Evolutionary conservation across 805 yeast species (phyloP).

Genomic region (Lipomyces lipofer): DNA sequence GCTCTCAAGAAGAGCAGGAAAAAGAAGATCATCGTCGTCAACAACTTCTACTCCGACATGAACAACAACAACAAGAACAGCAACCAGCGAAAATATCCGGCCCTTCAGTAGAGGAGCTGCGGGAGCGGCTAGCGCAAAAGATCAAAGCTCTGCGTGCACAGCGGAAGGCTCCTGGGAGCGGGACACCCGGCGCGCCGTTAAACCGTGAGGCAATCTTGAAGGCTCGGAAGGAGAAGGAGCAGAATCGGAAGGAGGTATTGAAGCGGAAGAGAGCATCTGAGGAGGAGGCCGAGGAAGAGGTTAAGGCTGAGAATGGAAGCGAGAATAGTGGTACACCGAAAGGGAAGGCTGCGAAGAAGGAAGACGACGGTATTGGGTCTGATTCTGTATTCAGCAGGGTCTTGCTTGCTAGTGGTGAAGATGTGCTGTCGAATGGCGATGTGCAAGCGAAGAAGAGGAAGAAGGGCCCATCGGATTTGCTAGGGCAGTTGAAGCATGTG

Average conservation of each 20-base stretch:
- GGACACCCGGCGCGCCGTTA: slow-evolving; percentile 74
- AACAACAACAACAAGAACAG: slow-evolving; percentile 11
- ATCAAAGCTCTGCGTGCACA: slow-evolving; percentile 69
- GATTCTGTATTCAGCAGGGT: slow-evolving; percentile 75
- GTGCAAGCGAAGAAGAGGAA: slow-evolving; percentile 55
- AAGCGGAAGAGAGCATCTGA: slow-evolving; percentile 45
- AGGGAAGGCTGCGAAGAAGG: slow-evolving; percentile 30
- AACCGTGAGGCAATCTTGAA: slow-evolving; percentile 79
- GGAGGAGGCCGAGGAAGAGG: slow-evolving; percentile 41
- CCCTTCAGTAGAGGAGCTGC: slow-evolving; percentile 59
- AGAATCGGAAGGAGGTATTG: slow-evolving; percentile 47
- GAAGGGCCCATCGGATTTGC: slow-evolving; percentile 86
- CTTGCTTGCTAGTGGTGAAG: slow-evolving; percentile 76
- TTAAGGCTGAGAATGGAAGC: slow-evolving; percentile 29
- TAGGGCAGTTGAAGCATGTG: slow-evolving; percentile 73
- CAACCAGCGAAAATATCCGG: too few relatives aligned
- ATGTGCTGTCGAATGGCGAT: slow-evolving; percentile 60
- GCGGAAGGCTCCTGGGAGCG: slow-evolving; percentile 90
- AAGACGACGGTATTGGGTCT: slow-evolving; percentile 38
- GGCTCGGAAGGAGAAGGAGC: slow-evolving; percentile 51
- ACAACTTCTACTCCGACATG: too few relatives aligned
- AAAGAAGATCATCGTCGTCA: not conserved
- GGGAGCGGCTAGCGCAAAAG: slow-evolving; percentile 75
- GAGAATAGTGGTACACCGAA: not conserved
- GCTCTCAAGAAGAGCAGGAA: not conserved